phyloP scores from a whole-genome alignment of 1,284 basidiomycete genomes.

The Cryptococcus wingfieldii region DNA sequence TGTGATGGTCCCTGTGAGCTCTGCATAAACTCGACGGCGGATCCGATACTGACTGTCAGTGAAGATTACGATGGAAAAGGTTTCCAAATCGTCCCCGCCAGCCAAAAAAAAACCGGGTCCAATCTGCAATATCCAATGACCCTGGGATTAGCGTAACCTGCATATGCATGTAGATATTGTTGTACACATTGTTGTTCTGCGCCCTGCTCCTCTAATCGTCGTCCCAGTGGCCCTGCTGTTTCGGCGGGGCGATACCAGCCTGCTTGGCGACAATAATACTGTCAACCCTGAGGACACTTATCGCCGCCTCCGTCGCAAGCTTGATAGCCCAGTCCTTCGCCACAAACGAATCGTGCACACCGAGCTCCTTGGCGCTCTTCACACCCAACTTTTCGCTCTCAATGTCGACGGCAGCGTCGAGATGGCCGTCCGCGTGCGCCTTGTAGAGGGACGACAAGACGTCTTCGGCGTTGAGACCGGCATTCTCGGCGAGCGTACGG shows the following conservation, averaged over 20 bases:
- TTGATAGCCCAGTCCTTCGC: slow-evolving; percentile 51
- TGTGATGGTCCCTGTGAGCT: slow-evolving; percentile 38
- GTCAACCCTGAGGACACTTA: slow-evolving; percentile 90
- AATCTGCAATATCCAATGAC: slow-evolving; percentile 16
- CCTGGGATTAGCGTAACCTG: background rate
- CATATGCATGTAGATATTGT: background rate
- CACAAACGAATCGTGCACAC: slow-evolving; percentile 43
- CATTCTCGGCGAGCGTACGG: slow-evolving; percentile 91
- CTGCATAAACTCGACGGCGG: background rate
- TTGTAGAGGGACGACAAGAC: slow-evolving; percentile 83
- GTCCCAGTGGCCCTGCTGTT: slow-evolving; percentile 51
- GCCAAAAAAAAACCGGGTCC: slow-evolving; percentile 8
- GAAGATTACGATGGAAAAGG: slow-evolving; percentile 35
- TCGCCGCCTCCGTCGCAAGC: slow-evolving; percentile 77
- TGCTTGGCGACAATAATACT: slow-evolving; percentile 97
- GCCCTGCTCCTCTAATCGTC: slow-evolving; percentile 37
- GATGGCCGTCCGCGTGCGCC: slow-evolving; percentile 65
- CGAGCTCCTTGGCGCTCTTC: slow-evolving; percentile 19
- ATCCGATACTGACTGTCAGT: background rate
- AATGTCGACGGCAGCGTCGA: slow-evolving; percentile 75
- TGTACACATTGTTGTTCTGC: background rate
- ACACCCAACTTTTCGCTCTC: slow-evolving; percentile 35
- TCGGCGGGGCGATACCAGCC: slow-evolving; percentile 59
- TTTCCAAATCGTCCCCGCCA: background rate
- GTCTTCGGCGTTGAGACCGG: slow-evolving; percentile 90